These are phyloP conservation scores for Chlorencoelia australis DNA, from an alignment of 2,329 filamentous ascomycete genomes.

Conservation along the genomic window DNA sequence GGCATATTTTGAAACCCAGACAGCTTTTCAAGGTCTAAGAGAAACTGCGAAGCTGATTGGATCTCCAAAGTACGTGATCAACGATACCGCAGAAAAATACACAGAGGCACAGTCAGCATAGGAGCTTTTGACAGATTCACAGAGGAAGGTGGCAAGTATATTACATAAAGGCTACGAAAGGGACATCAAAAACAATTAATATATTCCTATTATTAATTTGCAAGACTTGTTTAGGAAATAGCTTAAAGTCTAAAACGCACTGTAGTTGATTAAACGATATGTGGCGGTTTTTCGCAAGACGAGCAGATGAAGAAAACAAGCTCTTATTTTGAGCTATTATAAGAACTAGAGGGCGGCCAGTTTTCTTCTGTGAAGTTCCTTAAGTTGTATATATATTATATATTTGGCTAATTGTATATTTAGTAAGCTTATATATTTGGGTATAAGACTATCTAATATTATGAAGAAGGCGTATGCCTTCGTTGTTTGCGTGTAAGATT, in stretches of 20 bases:
- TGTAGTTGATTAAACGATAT: conserved; percentile 65
- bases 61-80: no score
- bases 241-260: conserved; percentile 72
- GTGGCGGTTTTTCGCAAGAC: conserved; percentile 75
- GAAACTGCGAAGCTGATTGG: no score
- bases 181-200: conserved; percentile 75
- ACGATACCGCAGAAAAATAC: conserved; percentile 95
- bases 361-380: conserved; percentile 68
- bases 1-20: no score
- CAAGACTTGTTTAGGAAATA: conserved; percentile 71
- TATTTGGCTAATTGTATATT: conserved; percentile 80
- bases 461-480: conserved; percentile 93
- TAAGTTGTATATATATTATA: conserved; percentile 67
- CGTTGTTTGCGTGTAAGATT: conserved; percentile 71
- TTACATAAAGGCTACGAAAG: conserved; percentile 94
- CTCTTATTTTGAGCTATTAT: conserved; percentile 93
- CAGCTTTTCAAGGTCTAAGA: no score
- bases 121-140: conserved; percentile 81
- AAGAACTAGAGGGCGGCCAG: conserved; percentile 67
- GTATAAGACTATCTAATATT: conserved; percentile 85
- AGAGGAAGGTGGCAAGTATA: conserved; percentile 91
- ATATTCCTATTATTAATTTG: conserved; percentile 77
- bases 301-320: conserved; percentile 85
- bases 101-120: conserved; percentile 88
- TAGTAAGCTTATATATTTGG: conserved; percentile 72